Conservation (phyloP, 164 flowering plant species). For the Aristolochia contorta region DNA sequence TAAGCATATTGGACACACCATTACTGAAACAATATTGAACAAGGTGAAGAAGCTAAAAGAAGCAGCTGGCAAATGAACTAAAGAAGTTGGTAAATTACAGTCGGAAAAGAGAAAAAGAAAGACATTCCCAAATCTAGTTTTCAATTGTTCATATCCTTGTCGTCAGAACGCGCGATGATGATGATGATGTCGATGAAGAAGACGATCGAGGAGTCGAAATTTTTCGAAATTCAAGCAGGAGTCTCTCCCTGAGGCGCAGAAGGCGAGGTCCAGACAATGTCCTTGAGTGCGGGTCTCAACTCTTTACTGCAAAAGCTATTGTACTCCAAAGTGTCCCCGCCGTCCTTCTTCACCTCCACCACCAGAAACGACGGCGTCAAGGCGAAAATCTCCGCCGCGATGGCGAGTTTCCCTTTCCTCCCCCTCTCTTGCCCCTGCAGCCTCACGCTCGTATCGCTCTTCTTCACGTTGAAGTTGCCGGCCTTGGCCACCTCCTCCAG, state of each 20-base stretch:
- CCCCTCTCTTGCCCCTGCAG: slow-evolving; percentile 45
- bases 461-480: slow-evolving; percentile 29
- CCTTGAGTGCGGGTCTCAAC: slow-evolving; percentile 62
- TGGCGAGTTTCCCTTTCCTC: slow-evolving; percentile 48
- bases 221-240: slow-evolving; percentile 19
- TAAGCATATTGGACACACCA: too few species aligned
- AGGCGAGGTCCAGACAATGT: slow-evolving; percentile 55
- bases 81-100: too few species aligned
- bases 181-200: too few species aligned
- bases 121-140: too few species aligned
- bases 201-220: too few species aligned
- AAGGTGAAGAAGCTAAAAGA: too few species aligned
- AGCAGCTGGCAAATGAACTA: too few species aligned
- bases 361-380: slow-evolving; percentile 48
- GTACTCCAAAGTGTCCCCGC: slow-evolving; percentile 65
- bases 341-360: slow-evolving; percentile 62
- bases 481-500: slow-evolving; percentile 38
- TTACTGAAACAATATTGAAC: too few species aligned
- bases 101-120: too few species aligned
- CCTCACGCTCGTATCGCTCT: slow-evolving; percentile 30
- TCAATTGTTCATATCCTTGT: too few species aligned
- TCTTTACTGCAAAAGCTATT: slow-evolving; percentile 55
- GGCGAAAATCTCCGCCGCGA: slow-evolving; percentile 49
- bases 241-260: slow-evolving; percentile 18
- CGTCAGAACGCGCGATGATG: too few species aligned